Percentiles rank a stretch among this genome's conserved stretches.
These are phyloP conservation scores for Amauroascus niger DNA, from an alignment of 2,329 filamentous ascomycete species.

Conservation along the genomic window DNA sequence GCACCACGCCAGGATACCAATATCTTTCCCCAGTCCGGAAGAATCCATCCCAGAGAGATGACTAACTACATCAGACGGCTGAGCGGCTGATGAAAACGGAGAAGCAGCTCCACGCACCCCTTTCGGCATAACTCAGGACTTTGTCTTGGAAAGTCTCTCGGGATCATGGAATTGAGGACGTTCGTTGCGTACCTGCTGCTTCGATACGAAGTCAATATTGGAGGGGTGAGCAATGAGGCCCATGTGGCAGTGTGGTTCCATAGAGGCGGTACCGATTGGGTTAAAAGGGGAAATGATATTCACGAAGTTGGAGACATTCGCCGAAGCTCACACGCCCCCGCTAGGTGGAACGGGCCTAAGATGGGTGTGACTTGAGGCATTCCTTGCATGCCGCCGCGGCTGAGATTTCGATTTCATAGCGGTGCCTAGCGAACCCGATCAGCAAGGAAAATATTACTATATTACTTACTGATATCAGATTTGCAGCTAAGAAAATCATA, in stretches of 20 bases:
- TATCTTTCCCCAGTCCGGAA: constrained; percentile 29
- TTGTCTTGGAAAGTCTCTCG: constrained; percentile 27
- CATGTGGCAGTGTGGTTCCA: constrained; percentile 8
- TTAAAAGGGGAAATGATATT: constrained; percentile 7
- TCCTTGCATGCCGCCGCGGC: background rate
- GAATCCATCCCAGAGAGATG: constrained; percentile 37
- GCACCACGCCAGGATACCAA: constrained; percentile 1
- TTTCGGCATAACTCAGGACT: constrained; percentile 38
- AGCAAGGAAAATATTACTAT: background rate
- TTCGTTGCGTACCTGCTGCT: constrained; percentile 1
- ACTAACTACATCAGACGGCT: constrained; percentile 29
- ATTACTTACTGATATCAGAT: background rate
- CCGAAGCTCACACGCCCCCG: background rate
- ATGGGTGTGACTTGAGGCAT: too few relatives aligned
- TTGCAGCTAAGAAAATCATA: background rate
- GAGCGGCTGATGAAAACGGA: constrained; percentile 21
- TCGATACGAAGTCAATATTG: constrained; percentile 1
- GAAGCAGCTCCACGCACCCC: constrained; percentile 33
- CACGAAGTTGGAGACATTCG: background rate
- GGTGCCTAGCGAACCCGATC: too few relatives aligned
- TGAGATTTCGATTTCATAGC: background rate
- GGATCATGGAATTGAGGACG: constrained; percentile 9
- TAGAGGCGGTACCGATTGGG: constrained; percentile 3
- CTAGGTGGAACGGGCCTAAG: background rate
- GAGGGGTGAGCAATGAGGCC: constrained; percentile 1